These are phyloP conservation scores for Talaromyces nanjingensis DNA, from an alignment of 495 filamentous ascomycete species.

Conservation along the genomic window DNA sequence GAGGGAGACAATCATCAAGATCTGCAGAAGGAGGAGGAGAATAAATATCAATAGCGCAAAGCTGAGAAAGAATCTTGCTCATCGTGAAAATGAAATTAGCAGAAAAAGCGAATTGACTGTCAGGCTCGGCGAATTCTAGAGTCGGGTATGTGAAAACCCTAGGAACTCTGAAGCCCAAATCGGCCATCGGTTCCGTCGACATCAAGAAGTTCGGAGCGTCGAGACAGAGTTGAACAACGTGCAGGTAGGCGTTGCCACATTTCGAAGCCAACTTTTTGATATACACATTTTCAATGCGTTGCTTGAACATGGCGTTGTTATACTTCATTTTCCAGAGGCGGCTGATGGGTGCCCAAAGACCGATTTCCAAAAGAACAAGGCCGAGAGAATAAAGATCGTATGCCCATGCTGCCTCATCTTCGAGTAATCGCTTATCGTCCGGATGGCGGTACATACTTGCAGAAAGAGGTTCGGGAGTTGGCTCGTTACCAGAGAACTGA, in stretches of 20 bases:
- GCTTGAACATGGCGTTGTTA: constrained; percentile 54
- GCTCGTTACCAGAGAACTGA: constrained; percentile 63
- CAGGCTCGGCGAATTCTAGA: constrained; percentile 40
- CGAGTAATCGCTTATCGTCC: constrained; percentile 55
- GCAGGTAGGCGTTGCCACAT: constrained; percentile 71
- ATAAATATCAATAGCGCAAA: constrained; percentile 40
- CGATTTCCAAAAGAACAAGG: constrained; percentile 77
- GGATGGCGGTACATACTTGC: constrained; percentile 73
- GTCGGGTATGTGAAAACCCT: constrained; percentile 42
- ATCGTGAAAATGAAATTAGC: constrained; percentile 44
- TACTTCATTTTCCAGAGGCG: constrained; percentile 63
- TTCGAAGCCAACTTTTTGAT: constrained; percentile 61
- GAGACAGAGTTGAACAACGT: constrained; percentile 73
- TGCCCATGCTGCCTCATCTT: constrained; percentile 45
- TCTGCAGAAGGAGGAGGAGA: constrained; percentile 36
- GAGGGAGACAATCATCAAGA: constrained; percentile 37
- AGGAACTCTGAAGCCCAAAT: constrained; percentile 34
- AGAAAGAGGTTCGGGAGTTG: constrained; percentile 40
- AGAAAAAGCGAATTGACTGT: constrained; percentile 39
- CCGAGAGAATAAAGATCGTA: constrained; percentile 84
- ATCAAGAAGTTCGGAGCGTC: constrained; percentile 60
- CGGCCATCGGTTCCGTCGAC: constrained; percentile 49
- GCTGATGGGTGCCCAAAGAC: constrained; percentile 76
- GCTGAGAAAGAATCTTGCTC: constrained; percentile 37
- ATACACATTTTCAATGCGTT: constrained; percentile 54